Conservation (phyloP, 768 basidiomycete species). For the Russula earlei region DNA sequence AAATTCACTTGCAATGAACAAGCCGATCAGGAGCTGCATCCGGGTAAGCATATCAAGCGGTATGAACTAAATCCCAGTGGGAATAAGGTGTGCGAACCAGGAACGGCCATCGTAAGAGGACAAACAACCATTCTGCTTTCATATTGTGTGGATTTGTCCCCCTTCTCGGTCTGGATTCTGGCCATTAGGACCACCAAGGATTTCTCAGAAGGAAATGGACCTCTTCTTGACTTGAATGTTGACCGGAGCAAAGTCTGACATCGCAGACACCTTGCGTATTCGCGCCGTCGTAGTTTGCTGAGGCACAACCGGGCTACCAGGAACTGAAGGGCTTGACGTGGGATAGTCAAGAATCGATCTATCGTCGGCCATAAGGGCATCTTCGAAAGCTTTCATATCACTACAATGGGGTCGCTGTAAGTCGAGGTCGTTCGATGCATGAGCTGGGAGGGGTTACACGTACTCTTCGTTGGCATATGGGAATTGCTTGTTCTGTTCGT, state of each 20-base stretch:
- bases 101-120: conserved; percentile 80
- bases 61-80: neutral
- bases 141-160: conserved; percentile 28
- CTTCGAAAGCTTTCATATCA: conserved; percentile 67
- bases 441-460: conserved; percentile 22
- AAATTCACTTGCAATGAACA: conserved; percentile 80
- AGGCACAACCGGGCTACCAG: conserved; percentile 20
- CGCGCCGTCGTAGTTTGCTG: conserved; percentile 31
- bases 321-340: conserved; percentile 26
- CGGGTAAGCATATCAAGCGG: neutral
- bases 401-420: conserved; percentile 25
- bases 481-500: conserved; percentile 25
- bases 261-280: conserved; percentile 70
- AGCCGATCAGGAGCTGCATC: conserved; percentile 67
- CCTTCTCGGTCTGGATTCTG: conserved; percentile 29
- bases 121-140: conserved; percentile 64
- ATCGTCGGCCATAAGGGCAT: conserved; percentile 62
- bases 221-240: conserved; percentile 74
- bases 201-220: conserved; percentile 31
- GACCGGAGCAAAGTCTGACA: conserved; percentile 86
- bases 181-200: neutral
- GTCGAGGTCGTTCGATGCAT: neutral
- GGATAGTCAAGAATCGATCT: conserved; percentile 28
- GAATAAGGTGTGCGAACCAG: conserved; percentile 40
- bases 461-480: conserved; percentile 73